These are phyloP conservation scores for Tetraselmis striata DNA, from an alignment of 139 green algal species.

Conservation along the genomic window DNA sequence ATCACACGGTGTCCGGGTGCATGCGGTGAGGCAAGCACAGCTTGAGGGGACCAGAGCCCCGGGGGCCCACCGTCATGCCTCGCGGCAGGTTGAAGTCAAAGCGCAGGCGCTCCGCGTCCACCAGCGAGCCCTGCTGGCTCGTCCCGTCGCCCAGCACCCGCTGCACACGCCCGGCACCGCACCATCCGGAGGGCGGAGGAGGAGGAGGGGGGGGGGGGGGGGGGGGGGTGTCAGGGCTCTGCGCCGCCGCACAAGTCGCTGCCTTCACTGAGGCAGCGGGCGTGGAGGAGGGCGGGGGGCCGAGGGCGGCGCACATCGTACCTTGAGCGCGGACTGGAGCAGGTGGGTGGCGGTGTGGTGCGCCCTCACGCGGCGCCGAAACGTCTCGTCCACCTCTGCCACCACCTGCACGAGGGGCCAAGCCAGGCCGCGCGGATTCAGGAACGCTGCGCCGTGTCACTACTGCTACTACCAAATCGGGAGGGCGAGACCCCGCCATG, in stretches of 20 bases:
- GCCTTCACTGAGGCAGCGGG: too few relatives aligned
- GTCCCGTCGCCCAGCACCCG: slow-evolving; percentile 75
- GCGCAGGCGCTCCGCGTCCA: slow-evolving; percentile 56
- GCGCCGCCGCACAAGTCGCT: too few relatives aligned
- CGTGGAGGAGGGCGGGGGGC: too few relatives aligned
- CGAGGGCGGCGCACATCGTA: too few relatives aligned
- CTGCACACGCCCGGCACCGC: too few relatives aligned
- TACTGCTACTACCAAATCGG: slow-evolving; percentile 4
- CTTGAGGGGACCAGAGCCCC: too few relatives aligned
- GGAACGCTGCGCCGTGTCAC: slow-evolving; percentile 2
- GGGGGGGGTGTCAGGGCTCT: too few relatives aligned
- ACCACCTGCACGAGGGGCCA: slow-evolving; percentile 31
- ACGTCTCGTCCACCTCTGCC: slow-evolving; percentile 48
- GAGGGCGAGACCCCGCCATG: too few relatives aligned
- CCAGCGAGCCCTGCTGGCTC: slow-evolving; percentile 79
- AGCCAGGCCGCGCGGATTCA: slow-evolving; percentile 1
- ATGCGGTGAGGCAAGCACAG: too few relatives aligned
- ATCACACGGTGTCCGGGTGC: too few relatives aligned
- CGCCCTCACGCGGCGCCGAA: slow-evolving; percentile 30
- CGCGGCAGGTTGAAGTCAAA: slow-evolving; percentile 74
- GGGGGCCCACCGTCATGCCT: slow-evolving; percentile 25
- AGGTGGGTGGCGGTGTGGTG: slow-evolving; percentile 94
- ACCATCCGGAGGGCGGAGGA: background rate
- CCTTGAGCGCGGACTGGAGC: slow-evolving; percentile 67
- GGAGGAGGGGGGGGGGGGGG: too few relatives aligned